Evolutionary conservation across 495 filamentous ascomycete species (phyloP).

Genomic region (Daldinia childiae): DNA sequence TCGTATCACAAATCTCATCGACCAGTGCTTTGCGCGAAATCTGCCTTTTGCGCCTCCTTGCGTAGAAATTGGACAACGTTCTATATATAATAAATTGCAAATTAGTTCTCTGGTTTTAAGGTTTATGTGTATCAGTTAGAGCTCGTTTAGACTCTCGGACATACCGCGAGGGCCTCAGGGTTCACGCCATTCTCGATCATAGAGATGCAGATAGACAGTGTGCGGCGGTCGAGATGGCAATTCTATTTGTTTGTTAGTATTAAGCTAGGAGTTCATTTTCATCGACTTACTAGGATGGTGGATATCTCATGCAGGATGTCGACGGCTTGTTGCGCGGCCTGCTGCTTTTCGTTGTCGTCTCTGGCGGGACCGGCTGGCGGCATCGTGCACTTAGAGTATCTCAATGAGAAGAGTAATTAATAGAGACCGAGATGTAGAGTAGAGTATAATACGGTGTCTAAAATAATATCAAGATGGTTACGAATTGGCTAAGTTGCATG

Average conservation of each 20-base stretch:
- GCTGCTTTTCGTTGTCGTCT: constrained; percentile 74
- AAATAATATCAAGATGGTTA: not conserved
- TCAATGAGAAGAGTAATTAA: not conserved
- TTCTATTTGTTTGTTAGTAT: constrained; percentile 65
- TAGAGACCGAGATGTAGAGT: not conserved
- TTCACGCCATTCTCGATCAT: constrained; percentile 96
- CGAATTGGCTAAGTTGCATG: constrained; percentile 1
- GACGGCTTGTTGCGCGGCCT: constrained; percentile 93
- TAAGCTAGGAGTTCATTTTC: not conserved
- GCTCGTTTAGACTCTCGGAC: constrained; percentile 42
- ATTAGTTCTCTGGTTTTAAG: not conserved
- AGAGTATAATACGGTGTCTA: not conserved
- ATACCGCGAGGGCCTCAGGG: constrained; percentile 91
- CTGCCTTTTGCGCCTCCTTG: constrained; percentile 64
- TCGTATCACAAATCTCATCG: constrained; percentile 27
- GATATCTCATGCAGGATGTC: constrained; percentile 96
- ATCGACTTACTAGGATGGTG: constrained; percentile 72
- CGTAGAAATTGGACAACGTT: constrained; percentile 77
- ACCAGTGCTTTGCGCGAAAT: constrained; percentile 45
- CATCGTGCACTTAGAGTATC: constrained; percentile 11
- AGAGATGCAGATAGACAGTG: constrained; percentile 92
- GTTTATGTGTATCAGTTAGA: not conserved
- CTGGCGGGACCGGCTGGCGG: constrained; percentile 44
- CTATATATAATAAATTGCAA: constrained; percentile 51
- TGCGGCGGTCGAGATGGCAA: constrained; percentile 87